These are phyloP conservation scores for Biscutella laevigata DNA, from an alignment of 441 rosid genomes.

Conservation along the genomic window DNA sequence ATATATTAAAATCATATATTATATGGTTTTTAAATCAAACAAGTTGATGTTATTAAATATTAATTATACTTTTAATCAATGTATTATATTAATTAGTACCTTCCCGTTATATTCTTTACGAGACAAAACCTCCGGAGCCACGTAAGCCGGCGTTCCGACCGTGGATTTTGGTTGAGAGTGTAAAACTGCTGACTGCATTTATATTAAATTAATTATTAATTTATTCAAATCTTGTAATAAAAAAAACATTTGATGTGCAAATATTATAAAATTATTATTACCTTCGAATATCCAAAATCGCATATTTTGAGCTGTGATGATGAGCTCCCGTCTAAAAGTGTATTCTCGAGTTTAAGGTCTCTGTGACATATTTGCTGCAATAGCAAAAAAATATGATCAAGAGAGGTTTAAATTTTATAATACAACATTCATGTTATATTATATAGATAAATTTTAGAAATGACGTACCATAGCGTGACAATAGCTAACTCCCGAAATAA, in stretches of 20 bases:
- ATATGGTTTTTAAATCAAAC: not conserved
- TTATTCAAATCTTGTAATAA: too few relatives aligned
- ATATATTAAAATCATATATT: not conserved
- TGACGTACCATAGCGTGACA: constrained; percentile 54
- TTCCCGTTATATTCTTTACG: constrained; percentile 58
- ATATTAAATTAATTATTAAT: too few relatives aligned
- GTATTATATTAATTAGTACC: constrained; percentile 24
- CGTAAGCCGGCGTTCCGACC: constrained; percentile 66
- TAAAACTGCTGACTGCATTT: constrained; percentile 45
- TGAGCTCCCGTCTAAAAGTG: too few relatives aligned
- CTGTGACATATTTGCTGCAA: too few relatives aligned
- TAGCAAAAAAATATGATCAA: not conserved
- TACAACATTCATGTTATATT: constrained; percentile 18
- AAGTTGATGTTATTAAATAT: constrained; percentile 29
- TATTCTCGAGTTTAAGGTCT: too few relatives aligned
- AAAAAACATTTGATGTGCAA: too few relatives aligned
- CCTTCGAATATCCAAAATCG: constrained; percentile 65
- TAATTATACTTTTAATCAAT: not conserved
- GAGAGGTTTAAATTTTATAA: not conserved
- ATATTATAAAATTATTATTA: too few relatives aligned
- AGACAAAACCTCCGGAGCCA: constrained; percentile 56
- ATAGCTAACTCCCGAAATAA: constrained; percentile 68
- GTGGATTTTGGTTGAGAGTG: constrained; percentile 73
- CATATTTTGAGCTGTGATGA: constrained; percentile 58
- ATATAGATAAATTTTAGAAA: constrained; percentile 1